These are phyloP conservation scores for Psidium guajava DNA, from an alignment of 345 rosid species.

Conservation along the genomic window DNA sequence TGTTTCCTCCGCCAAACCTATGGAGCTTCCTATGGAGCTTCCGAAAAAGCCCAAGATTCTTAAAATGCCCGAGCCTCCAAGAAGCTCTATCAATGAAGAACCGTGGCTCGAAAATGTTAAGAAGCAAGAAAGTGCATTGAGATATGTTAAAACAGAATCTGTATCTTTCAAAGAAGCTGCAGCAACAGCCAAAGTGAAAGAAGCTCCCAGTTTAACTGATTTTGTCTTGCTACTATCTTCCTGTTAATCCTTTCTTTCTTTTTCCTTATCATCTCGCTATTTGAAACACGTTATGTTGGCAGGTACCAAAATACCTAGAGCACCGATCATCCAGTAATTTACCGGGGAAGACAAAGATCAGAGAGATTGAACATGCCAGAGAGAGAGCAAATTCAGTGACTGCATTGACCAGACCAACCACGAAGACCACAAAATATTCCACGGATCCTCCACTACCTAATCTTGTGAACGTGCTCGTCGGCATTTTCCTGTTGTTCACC, in stretches of 20 bases:
- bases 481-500: not conserved
- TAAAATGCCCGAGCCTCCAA: not conserved
- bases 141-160: not conserved
- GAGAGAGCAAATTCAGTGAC: not conserved
- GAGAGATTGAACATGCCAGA: not conserved
- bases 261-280: not conserved
- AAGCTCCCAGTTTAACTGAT: not conserved
- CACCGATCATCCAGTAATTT: not conserved
- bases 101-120: not conserved
- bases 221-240: too few species aligned
- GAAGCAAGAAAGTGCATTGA: not conserved
- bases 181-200: not conserved
- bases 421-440: not conserved
- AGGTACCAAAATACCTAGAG: not conserved
- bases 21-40: not conserved
- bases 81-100: not conserved
- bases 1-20: not conserved
- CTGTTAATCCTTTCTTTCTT: not conserved
- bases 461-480: not conserved
- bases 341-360: not conserved
- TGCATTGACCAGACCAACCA: not conserved
- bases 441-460: not conserved
- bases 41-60: not conserved
- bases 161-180: not conserved
- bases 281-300: not conserved